phyloP scores from a whole-genome alignment of 306 rosid species.

The Herpetospermum pedunculosum region DNA sequence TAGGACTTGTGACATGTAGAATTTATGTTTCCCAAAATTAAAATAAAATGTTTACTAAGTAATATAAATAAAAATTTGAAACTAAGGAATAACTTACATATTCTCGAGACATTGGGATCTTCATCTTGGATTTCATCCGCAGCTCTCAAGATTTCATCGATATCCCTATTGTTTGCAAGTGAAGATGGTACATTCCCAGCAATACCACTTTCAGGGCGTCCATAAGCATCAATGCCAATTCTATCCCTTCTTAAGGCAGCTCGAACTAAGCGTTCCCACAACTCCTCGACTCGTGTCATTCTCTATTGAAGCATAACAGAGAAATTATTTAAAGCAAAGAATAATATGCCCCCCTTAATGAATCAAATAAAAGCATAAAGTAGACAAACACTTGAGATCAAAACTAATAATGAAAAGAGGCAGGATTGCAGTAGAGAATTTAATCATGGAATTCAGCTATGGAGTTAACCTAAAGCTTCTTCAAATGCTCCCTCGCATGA shows the following conservation, averaged over 20 bases:
- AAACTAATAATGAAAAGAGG: neutral
- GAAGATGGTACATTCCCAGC: constrained; percentile 91
- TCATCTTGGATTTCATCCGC: constrained; percentile 95
- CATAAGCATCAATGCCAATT: constrained; percentile 58
- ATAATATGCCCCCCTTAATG: neutral
- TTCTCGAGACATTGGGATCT: constrained; percentile 73
- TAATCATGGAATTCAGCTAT: neutral
- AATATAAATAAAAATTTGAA: neutral
- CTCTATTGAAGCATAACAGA: constrained; percentile 11
- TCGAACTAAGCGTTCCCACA: constrained; percentile 86
- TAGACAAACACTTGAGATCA: neutral
- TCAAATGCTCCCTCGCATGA: too few relatives aligned
- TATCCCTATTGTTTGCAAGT: constrained; percentile 80
- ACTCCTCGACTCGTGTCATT: constrained; percentile 75
- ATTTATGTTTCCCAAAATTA: neutral
- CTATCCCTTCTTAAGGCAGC: constrained; percentile 72
- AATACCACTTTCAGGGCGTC: constrained; percentile 54
- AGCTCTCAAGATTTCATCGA: constrained; percentile 85
- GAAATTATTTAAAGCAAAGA: neutral
- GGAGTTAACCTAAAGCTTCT: too few relatives aligned
- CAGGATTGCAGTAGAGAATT: neutral
- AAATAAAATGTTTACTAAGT: neutral
- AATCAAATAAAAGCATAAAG: neutral
- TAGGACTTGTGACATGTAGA: neutral
- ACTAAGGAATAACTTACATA: constrained; percentile 30